Evolutionary conservation across 305 asterid genomes (phyloP), one percentile per base, ranked within the genome.

Genomic region (Lippia alba): DNA sequence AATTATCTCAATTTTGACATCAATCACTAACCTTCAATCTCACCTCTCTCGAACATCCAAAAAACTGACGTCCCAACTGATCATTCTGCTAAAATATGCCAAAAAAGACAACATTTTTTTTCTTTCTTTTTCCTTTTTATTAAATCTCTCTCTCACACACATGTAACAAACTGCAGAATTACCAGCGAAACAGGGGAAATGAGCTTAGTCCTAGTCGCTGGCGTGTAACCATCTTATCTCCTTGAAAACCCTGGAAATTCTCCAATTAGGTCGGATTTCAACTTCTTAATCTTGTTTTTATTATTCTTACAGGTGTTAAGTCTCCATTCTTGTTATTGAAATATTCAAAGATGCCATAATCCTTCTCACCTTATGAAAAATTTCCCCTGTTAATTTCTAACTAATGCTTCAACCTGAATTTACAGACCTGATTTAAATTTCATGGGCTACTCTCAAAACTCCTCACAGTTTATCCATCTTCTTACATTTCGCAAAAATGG

Each of bases 211-310:
- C 67, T 20, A 74, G 90, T 85, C 72, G 94, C 79, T 89, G 76
- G 66, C 57, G 46, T 44, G 93, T 86, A 75, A 78, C 90, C 64
- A 72, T 85, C 90, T 55, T 12, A 80, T 75, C 78, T 79, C 83
- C 71, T 24, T 24, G 30, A 71, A 30, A 51, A 10, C 46, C 76
- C 71, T 19, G 40, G 40, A 73, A 73, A 55, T 63, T 58, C 81
- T 77, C 82, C 75, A 71, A 67, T 81, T 89, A 82, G 96, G 91
- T 91, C 85, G 69, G 73, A 74, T 80, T 80, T 91, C 96, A 34
- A 74, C 79, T 50, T 84, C 86, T 72, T 63, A 72, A 72, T 46
- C 30, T 19, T 55, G 8, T 36, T 54, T 66, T 30, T 36, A 20
- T 51, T 33, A 24, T 4, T 69, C 56, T 70, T 82, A 15, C 79